Base-by-base conservation (phyloP, 371 early-diverging fungal species). In the Mucor velutinosus region DNA sequence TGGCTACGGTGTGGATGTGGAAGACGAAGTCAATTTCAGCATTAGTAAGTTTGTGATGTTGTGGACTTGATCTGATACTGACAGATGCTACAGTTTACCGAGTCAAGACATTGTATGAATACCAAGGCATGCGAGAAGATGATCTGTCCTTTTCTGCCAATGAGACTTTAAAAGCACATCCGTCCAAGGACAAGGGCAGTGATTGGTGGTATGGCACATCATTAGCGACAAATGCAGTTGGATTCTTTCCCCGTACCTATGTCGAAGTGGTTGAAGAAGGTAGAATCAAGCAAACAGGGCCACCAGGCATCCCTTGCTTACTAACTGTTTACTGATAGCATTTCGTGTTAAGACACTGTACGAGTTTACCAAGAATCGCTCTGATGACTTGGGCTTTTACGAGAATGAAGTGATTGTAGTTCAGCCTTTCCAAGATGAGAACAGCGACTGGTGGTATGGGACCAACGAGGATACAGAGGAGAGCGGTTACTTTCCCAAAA, bases 201-300 rank as follows among this genome's bases (percentile, higher is more conserved):
- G 82, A 82, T 59, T 86, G 81, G 81, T 83, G 80, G 80, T 81
- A 79, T 71, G 79, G 81, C 17, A 75, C 78, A 19, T 75, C 80
- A 17, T 33, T 79, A 6, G 53, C 57, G 14, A 77, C 78, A 0
- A 74, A 77, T 21, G 68, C 66, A 27, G 70, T 70, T 45, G 82
- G 81, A 0, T 80, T 84, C 57, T 82, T 81, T 45, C 80, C 83
- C n/a, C 69, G 79, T 5, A 81, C 80, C 4, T 81, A 79, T 61
- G 82, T 79, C 2, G 81, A 80, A 71, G 71, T 78, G 0, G 45
- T 77, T 23, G 83, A 83, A 71, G 64, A 77, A 79, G 84, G 81
- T 82, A 74, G 41, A 19, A 29, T 7, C 14, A 7, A 37, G n/a
- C 19, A 3, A 10, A 21, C 8, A 33, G 6, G n/a, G 5, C 41